phyloP scores from a whole-genome alignment of 345 rosid genomes.

The Cochlearia excelsa region DNA sequence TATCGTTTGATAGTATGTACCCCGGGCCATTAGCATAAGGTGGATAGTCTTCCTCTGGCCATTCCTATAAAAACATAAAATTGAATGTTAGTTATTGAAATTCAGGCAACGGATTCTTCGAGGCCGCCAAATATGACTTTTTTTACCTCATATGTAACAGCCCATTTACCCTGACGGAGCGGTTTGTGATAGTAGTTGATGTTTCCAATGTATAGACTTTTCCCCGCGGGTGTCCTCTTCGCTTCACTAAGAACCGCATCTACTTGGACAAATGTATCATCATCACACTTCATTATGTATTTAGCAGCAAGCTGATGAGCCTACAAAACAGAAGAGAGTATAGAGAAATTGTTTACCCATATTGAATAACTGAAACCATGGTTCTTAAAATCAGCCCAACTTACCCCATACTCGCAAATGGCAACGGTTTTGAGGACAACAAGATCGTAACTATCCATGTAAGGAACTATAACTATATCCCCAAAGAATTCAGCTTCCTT shows the following conservation, averaged over 20 bases:
- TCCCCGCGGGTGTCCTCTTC: conserved; percentile 42
- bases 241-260: conserved; percentile 64
- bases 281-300: conserved; percentile 81
- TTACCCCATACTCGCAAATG: conserved; percentile 81
- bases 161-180: conserved; percentile 89
- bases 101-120: conserved; percentile 4
- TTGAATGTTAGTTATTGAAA: not conserved
- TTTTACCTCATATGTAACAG: conserved; percentile 75
- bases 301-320: conserved; percentile 53
- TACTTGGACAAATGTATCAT: conserved; percentile 78
- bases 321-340: conserved; percentile 35
- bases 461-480: conserved; percentile 68
- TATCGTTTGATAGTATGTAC: conserved; percentile 67
- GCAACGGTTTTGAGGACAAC: conserved; percentile 85
- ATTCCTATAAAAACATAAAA: conserved; percentile 46
- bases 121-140: not conserved
- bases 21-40: conserved; percentile 94
- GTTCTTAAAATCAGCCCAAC: conserved; percentile 9
- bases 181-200: conserved; percentile 82
- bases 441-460: conserved; percentile 77
- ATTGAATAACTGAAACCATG: not conserved
- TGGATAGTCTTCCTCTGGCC: conserved; percentile 94
- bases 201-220: conserved; percentile 74
- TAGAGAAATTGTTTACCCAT: conserved; percentile 4
- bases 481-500: conserved; percentile 81